Evolutionary conservation across 768 basidiomycete genomes (phyloP).

Genomic region (Lenzites betulinus): DNA sequence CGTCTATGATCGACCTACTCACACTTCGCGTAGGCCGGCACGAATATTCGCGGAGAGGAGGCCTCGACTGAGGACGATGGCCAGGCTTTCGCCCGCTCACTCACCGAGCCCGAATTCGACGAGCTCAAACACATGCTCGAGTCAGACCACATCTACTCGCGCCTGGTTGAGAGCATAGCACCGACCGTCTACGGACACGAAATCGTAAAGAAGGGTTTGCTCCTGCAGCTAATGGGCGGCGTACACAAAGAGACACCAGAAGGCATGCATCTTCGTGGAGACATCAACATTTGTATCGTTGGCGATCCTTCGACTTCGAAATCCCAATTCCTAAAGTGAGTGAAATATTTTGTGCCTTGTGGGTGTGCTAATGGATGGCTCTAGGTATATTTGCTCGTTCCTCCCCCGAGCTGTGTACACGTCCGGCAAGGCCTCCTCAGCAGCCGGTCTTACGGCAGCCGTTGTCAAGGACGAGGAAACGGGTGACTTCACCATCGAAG

Average conservation of each 20-base stretch:
- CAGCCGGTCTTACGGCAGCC: conserved; percentile 97
- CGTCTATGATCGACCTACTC: neutral
- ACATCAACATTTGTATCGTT: conserved; percentile 97
- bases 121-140: conserved; percentile 95
- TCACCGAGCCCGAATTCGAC: conserved; percentile 94
- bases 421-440: conserved; percentile 98
- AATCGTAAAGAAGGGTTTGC: conserved; percentile 96
- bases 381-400: conserved; percentile 96
- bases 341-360: conserved; percentile 7
- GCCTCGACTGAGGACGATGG: conserved; percentile 76
- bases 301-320: conserved; percentile 98
- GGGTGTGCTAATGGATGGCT: neutral
- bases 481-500: conserved; percentile 99
- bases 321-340: conserved; percentile 97
- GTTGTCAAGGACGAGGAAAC: conserved; percentile 99
- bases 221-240: conserved; percentile 97
- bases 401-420: conserved; percentile 97
- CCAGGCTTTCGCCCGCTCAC: conserved; percentile 82
- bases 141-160: conserved; percentile 91
- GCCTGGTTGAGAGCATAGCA: conserved; percentile 92
- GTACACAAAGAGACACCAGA: conserved; percentile 96
- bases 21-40: conserved; percentile 56
- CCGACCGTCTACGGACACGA: conserved; percentile 99
- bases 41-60: conserved; percentile 89
- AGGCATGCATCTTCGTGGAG: conserved; percentile 97